phyloP scores from a whole-genome alignment of 2,329 filamentous ascomycete species.

The Stenocarpella maydis region DNA sequence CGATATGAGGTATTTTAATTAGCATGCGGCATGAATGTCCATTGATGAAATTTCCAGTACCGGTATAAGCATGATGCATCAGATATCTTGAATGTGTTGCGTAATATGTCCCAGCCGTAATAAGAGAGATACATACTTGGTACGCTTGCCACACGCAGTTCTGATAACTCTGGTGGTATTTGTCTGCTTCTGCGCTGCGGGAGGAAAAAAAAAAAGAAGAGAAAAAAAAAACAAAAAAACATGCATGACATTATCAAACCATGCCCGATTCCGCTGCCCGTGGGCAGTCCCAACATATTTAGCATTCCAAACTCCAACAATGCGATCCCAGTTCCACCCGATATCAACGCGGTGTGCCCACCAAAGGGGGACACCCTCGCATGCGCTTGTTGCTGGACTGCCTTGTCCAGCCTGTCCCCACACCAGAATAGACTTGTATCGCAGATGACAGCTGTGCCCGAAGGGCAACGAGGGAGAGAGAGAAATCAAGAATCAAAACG shows the following conservation, averaged over 20 bases:
- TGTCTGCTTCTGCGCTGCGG: not conserved
- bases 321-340: not conserved
- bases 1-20: slow-evolving; percentile 15
- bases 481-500: not conserved
- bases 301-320: not conserved
- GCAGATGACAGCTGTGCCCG: not conserved
- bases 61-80: fast-evolving
- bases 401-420: not conserved
- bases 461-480: not conserved
- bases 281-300: not conserved
- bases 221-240: too few relatives aligned
- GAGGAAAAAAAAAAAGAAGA: too few relatives aligned
- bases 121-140: too few relatives aligned
- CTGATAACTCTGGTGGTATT: not conserved
- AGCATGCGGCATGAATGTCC: not conserved
- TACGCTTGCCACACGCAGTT: too few relatives aligned
- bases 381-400: not conserved
- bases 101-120: not conserved
- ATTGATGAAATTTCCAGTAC: not conserved
- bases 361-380: too few relatives aligned
- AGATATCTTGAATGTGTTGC: too few relatives aligned
- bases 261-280: not conserved
- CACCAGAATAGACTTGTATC: not conserved
- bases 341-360: too few relatives aligned
- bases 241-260: not conserved